A percentile compares a stretch with the other conserved stretches of the same genome.
phyloP scores from a whole-genome alignment of 305 asterid genomes.

The Euphrasia arctica region DNA sequence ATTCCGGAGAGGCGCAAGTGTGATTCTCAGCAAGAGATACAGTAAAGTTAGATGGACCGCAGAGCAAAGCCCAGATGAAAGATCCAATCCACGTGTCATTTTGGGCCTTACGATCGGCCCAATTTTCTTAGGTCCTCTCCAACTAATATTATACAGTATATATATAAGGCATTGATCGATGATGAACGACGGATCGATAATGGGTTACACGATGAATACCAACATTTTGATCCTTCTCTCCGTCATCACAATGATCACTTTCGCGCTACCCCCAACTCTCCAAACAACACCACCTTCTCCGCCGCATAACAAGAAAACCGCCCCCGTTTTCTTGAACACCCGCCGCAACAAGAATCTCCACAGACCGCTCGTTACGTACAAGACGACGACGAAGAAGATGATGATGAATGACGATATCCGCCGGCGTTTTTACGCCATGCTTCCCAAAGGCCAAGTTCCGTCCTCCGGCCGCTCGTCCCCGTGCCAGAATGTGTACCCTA shows the following conservation, averaged over 20 bases:
- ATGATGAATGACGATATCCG: slow-evolving; percentile 16
- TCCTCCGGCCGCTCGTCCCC: slow-evolving; percentile 69
- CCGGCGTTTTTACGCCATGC: slow-evolving; percentile 57
- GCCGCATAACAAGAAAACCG: slow-evolving; percentile 26
- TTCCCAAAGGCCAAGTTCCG: slow-evolving; percentile 74
- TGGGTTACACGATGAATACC: not conserved
- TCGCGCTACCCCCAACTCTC: slow-evolving; percentile 4
- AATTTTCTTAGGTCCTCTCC: too few relatives aligned
- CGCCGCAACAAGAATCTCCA: not conserved
- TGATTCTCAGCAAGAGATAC: not conserved
- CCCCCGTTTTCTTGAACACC: slow-evolving; percentile 21
- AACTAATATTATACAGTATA: too few relatives aligned
- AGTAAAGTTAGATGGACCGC: too few relatives aligned
- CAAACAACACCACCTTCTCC: not conserved
- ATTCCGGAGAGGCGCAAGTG: slow-evolving; percentile 22
- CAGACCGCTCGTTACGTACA: not conserved
- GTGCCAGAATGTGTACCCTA: slow-evolving; percentile 60
- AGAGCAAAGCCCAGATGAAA: too few relatives aligned
- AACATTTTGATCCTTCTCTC: slow-evolving; percentile 4
- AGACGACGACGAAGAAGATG: slow-evolving; percentile 18
- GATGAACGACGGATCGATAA: too few relatives aligned
- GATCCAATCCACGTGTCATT: too few relatives aligned
- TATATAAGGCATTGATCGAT: too few relatives aligned
- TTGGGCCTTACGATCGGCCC: too few relatives aligned
- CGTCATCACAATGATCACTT: slow-evolving; percentile 8